Evolutionary conservation across 23 red algal species (phyloP), one percentile per base, ranked within the genome.

Genomic region (Agarophyton chilense): DNA sequence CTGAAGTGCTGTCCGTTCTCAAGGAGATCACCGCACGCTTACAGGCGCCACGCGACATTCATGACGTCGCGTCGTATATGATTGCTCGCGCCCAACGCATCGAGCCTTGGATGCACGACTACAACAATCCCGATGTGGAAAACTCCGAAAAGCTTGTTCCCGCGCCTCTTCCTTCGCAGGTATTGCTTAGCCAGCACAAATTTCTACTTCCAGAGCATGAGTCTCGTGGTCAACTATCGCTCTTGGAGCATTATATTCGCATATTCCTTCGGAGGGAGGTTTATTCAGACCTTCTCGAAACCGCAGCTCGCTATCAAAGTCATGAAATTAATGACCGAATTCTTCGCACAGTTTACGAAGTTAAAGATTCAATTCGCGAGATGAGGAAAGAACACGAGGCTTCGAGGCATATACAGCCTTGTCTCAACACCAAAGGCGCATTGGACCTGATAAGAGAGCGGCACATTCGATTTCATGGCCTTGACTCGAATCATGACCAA

Each of bases 21-120:
- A 4, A 74, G 68, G 68, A 74, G 68, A 5, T 74, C 68, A 74
- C n/a, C 41, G 25, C 16, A 11, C 68, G 68, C 32, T 24, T 45
- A 4, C 68, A 26, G 0, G 68, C 68, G 22, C 38, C 68, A 26
- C 17, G 39, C 21, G 68, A 74, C 19, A 43, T 74, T 47, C 68
- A 46, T 25, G n/a, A 18, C 17, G 0, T 49, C 68, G 68, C 68
- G 21, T 43, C 68, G 21, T 74, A 74, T 29, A 12, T 74, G 40
- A 4, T 49, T 29, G 39, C 18, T 29, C 38, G 68, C 40, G 40
- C 40, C 68, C 9, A 43, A 22, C 38, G 43, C 38, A 10, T 74
- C 25, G 7, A 46, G 40, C 33, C 68, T 1, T 16, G 18, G 4
- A 43, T 74, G 40, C 38, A 74, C 68, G 68, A n/a, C n/a, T n/a